phyloP scores from a whole-genome alignment of 2,329 filamentous ascomycete genomes.

The Trichoderma hamatum region DNA sequence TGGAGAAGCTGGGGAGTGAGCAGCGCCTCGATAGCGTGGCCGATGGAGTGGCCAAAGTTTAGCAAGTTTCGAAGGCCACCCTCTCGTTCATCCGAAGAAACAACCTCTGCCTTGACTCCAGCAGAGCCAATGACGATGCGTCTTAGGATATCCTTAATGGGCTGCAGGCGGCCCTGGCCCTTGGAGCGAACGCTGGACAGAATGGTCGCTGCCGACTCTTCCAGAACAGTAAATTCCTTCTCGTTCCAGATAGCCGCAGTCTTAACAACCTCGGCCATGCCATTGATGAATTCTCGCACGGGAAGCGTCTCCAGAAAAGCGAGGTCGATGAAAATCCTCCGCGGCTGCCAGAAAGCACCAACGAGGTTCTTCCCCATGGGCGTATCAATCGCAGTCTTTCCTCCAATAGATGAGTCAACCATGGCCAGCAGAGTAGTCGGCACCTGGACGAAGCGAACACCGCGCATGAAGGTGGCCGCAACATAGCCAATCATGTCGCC shows the following conservation, averaged over 20 bases:
- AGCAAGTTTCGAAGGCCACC: constrained; percentile 90
- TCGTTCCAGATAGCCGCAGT: constrained; percentile 97
- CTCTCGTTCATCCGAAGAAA: constrained; percentile 92
- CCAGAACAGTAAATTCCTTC: constrained; percentile 79
- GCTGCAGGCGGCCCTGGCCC: constrained; percentile 62
- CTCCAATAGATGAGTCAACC: constrained; percentile 98
- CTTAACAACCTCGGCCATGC: constrained; percentile 98
- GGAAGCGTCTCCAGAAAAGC: constrained; percentile 89
- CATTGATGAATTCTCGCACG: constrained; percentile 92
- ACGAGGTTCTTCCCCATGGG: constrained; percentile 95
- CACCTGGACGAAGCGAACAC: constrained; percentile 93
- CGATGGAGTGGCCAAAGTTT: constrained; percentile 98
- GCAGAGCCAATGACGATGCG: constrained; percentile 86
- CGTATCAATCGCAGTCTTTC: constrained; percentile 97
- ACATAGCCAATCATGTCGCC: constrained; percentile 98
- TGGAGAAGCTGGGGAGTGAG: constrained; percentile 94
- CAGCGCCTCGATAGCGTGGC: constrained; percentile 94
- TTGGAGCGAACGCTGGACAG: constrained; percentile 50
- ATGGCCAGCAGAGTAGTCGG: constrained; percentile 93
- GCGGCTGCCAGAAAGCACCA: constrained; percentile 94
- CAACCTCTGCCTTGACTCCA: constrained; percentile 91
- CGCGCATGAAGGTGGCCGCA: constrained; percentile 97
- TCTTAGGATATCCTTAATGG: constrained; percentile 72
- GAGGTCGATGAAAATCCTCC: constrained; percentile 91
- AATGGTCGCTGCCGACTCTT: constrained; percentile 78